Percentiles rank a stretch among this genome's conserved stretches.
These are phyloP conservation scores for Ogataea dorogensis DNA, from an alignment of 805 yeast genomes.

Conservation along the genomic window DNA sequence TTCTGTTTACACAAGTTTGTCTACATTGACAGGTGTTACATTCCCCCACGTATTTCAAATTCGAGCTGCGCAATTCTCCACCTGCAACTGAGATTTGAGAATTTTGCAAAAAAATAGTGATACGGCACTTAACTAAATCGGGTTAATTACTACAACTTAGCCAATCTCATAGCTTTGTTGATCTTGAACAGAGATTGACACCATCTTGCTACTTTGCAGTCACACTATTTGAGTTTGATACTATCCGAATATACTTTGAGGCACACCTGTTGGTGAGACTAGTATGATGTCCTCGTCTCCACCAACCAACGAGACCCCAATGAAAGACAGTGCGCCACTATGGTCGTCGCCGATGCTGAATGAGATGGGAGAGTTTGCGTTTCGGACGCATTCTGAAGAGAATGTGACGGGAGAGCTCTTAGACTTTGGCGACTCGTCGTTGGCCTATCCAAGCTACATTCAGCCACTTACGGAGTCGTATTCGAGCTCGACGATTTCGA, in stretches of 20 bases:
- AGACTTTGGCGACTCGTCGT: conserved; percentile 30
- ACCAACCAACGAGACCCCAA: conserved; percentile 20
- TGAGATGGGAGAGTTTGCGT: too few species aligned
- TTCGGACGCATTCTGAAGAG: too few species aligned
- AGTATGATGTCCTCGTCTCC: conserved; percentile 38
- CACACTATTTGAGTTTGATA: too few species aligned
- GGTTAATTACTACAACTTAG: conserved; percentile 5
- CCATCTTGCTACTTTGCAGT: too few species aligned
- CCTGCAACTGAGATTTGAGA: conserved; percentile 9
- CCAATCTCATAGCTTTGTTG: conserved; percentile 2
- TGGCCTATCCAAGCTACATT: conserved; percentile 27
- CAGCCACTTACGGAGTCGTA: conserved; percentile 31
- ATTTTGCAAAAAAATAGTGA: conserved; percentile 10
- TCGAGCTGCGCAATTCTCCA: too few species aligned
- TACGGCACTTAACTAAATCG: conserved; percentile 15
- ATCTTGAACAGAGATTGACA: too few species aligned
- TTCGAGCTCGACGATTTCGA: conserved; percentile 35
- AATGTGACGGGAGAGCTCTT: conserved; percentile 23
- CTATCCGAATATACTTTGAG: too few species aligned
- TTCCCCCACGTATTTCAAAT: too few species aligned
- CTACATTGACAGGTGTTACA: too few species aligned
- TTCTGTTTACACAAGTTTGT: too few species aligned
- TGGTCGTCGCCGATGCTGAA: conserved; percentile 27
- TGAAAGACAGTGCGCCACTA: conserved; percentile 18
- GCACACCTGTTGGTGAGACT: conserved; percentile 6